Percentiles rank a stretch among this genome's conserved stretches.
These are phyloP conservation scores for Ogataea polymorpha DNA, from an alignment of 805 yeast species.

Conservation along the genomic window DNA sequence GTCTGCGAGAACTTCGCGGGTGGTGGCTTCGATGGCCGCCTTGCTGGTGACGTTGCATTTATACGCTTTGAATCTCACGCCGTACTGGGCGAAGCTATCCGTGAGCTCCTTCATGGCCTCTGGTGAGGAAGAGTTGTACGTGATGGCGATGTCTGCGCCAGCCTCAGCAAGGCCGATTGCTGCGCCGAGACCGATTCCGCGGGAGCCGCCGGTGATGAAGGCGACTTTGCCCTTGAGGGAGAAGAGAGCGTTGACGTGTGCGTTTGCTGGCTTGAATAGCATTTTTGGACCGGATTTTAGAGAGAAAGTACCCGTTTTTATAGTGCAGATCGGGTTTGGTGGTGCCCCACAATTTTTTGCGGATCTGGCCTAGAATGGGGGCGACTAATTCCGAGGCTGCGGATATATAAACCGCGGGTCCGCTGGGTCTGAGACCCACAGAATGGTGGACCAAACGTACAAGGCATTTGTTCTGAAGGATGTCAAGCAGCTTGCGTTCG, in stretches of 20 bases:
- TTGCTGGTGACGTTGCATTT: constrained; percentile 34
- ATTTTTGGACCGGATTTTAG: constrained; percentile 1
- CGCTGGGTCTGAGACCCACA: background rate
- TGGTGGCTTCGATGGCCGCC: constrained; percentile 28
- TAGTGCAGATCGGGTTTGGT: background rate
- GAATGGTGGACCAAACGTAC: constrained; percentile 14
- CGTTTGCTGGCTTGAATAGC: constrained; percentile 16
- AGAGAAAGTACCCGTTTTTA: background rate
- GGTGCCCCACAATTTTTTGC: background rate
- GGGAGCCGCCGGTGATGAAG: constrained; percentile 53
- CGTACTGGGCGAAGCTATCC: constrained; percentile 11
- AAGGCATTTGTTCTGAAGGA: constrained; percentile 63
- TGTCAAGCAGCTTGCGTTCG: constrained; percentile 59
- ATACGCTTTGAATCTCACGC: constrained; percentile 21
- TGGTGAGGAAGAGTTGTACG: constrained; percentile 30
- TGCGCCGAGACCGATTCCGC: constrained; percentile 55
- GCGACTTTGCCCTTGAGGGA: constrained; percentile 41
- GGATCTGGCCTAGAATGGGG: constrained; percentile 4
- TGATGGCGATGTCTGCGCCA: constrained; percentile 40
- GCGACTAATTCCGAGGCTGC: constrained; percentile 2
- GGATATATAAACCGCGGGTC: background rate
- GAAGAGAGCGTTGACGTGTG: constrained; percentile 24
- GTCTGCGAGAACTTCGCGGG: constrained; percentile 30
- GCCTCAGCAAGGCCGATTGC: constrained; percentile 52
- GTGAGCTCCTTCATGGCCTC: constrained; percentile 13